Base-by-base conservation (phyloP, 352 stramenopile species). In the Phytophthora ramorum region DNA sequence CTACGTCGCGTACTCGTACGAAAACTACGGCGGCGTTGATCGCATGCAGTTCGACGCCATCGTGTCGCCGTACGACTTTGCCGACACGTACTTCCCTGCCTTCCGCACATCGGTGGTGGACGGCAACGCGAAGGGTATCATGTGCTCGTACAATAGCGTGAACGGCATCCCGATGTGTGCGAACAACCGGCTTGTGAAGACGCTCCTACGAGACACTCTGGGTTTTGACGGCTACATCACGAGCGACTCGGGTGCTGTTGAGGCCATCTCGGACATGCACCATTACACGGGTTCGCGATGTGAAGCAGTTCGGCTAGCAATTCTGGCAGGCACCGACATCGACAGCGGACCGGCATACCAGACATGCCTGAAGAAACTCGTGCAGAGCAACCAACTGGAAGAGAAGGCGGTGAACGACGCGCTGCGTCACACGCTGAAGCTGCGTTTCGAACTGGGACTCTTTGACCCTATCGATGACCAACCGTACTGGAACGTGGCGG, bases 121-220 rank as follows among this genome's bases (percentile, higher is more conserved):
- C 5, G 93, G 70, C 5, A 75, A 87, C 3, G 93, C 85, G 7
- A 93, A 85, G 19, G 82, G 89, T 4, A 57, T 99, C 65, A 99
- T 99, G 97, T 99, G 96, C 77, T 96, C 87, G 40, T 99, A 99
- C 83, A 99, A 99, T 67, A 88, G 86, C 34, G 67, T 99, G 4
- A 98, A 99, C 66, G 94, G 94, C 16, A 73, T 98, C 30, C 97
- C 97, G 2, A 89, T 94, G 62, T 99, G 97, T 69, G 87, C 92
- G 2, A 97, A 98, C 66, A 51, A 81, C 8, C 70, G 79, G 20
- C 76, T 98, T 13, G 76, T 75, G 43, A 87, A 82, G 8, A 70
- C 83, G 13, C 50, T 95, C 10, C 62, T 98, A 20, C 76, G 96
- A 12, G 70, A 89, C 1, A 55, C 70, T 14, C 93, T 96, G 65